Evolutionary conservation across 83 land plant genomes (phyloP).

Genomic region (Thuja plicata): DNA sequence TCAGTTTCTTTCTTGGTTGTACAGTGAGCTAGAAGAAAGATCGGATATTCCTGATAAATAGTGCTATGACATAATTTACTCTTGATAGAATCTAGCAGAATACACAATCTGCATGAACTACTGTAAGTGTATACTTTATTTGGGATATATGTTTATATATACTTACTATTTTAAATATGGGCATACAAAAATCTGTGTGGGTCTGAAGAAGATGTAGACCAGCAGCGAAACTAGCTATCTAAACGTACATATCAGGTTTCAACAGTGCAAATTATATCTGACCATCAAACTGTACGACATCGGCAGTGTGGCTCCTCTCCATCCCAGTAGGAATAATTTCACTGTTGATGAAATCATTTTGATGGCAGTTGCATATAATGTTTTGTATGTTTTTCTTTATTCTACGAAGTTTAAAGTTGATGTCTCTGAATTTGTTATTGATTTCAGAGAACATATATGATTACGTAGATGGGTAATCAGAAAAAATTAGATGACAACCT

Average conservation of each 20-base stretch:
- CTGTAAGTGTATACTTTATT: neutral
- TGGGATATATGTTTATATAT: neutral
- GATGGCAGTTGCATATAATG: neutral
- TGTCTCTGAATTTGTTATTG: neutral
- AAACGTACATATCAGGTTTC: too few species aligned
- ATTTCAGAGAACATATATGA: neutral
- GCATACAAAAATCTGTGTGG: neutral
- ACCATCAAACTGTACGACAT: neutral
- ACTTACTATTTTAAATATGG: neutral
- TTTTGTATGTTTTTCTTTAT: neutral
- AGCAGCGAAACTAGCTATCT: neutral
- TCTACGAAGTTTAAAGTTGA: neutral
- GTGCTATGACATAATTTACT: neutral
- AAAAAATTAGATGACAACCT: neutral
- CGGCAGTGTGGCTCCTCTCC: neutral
- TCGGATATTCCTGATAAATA: neutral
- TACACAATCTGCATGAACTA: neutral
- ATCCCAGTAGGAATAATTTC: neutral
- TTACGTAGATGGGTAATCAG: neutral
- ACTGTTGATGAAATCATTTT: neutral
- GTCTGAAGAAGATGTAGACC: neutral
- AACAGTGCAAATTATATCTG: neutral
- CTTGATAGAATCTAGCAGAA: neutral
- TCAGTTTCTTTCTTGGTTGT: neutral
- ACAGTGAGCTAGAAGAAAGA: neutral